Evolutionary conservation across 106 monocot species (phyloP).

Genomic region (Alisma plantagoaquatica): DNA sequence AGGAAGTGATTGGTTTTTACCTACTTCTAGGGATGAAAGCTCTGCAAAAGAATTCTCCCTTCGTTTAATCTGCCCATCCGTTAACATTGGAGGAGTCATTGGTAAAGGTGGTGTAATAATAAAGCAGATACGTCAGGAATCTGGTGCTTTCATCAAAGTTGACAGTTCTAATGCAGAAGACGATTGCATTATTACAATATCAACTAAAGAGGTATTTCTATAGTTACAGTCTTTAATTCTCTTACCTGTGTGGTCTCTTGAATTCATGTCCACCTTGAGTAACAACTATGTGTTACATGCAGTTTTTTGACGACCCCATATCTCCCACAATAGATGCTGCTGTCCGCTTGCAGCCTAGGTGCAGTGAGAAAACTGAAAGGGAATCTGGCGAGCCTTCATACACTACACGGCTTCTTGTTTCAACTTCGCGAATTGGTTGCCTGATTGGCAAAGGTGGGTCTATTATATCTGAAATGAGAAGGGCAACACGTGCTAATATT

Average conservation of each 20-base stretch:
- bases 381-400: too few species aligned
- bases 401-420: conserved; percentile 74
- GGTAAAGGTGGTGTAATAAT: conserved; percentile 25
- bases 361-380: conserved; percentile 63
- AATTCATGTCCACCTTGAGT: too few species aligned
- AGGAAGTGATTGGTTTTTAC: conserved; percentile 45
- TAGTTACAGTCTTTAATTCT: not conserved
- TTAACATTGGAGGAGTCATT: too few species aligned
- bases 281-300: too few species aligned
- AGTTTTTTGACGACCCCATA: conserved; percentile 61
- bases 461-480: conserved; percentile 77
- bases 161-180: conserved; percentile 23
- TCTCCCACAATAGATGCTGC: conserved; percentile 71
- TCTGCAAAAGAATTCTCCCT: conserved; percentile 61
- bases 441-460: conserved; percentile 78
- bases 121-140: conserved; percentile 24
- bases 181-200: conserved; percentile 23
- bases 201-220: conserved; percentile 21
- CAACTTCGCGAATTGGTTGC: conserved; percentile 76
- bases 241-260: not conserved
- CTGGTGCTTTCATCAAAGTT: conserved; percentile 25
- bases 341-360: conserved; percentile 60
- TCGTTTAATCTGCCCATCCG: too few species aligned
- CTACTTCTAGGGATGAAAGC: conserved; percentile 50
- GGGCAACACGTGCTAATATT: conserved; percentile 53